These are phyloP conservation scores for Beta vulgaris DNA, from an alignment of 148 eudicot species.

Conservation along the genomic window DNA sequence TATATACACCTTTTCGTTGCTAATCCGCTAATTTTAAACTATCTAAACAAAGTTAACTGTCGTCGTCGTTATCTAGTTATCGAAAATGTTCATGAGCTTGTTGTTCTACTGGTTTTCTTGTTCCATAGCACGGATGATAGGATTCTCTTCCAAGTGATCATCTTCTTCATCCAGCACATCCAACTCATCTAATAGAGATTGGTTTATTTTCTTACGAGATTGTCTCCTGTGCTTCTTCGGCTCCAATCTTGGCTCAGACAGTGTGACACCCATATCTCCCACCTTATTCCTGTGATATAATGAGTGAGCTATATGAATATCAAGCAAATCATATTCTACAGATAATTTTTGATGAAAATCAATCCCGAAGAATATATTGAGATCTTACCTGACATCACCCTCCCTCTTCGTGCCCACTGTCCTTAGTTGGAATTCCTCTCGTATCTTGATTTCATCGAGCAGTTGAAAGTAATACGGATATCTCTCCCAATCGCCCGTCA, in stretches of 20 bases:
- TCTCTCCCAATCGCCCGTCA: slow-evolving; percentile 80
- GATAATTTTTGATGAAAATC: background rate
- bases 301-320: background rate
- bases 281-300: slow-evolving; percentile 52
- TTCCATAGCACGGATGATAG: slow-evolving; percentile 46
- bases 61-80: slow-evolving; percentile 20
- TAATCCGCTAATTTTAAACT: background rate
- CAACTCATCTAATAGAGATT: slow-evolving; percentile 61
- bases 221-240: slow-evolving; percentile 77
- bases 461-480: slow-evolving; percentile 78
- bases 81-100: background rate
- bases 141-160: slow-evolving; percentile 42
- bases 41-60: background rate
- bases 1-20: slow-evolving; percentile 11
- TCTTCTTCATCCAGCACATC: slow-evolving; percentile 68
- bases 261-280: slow-evolving; percentile 66
- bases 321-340: background rate
- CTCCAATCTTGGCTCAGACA: slow-evolving; percentile 74
- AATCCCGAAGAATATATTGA: background rate
- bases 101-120: slow-evolving; percentile 39
- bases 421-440: slow-evolving; percentile 86
- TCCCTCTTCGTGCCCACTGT: slow-evolving; percentile 93
- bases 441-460: slow-evolving; percentile 81
- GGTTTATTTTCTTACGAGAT: slow-evolving; percentile 72
- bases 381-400: slow-evolving; percentile 80